Evolutionary conservation across 345 rosid genomes (phyloP).

Genomic region (Trapa bicornis): DNA sequence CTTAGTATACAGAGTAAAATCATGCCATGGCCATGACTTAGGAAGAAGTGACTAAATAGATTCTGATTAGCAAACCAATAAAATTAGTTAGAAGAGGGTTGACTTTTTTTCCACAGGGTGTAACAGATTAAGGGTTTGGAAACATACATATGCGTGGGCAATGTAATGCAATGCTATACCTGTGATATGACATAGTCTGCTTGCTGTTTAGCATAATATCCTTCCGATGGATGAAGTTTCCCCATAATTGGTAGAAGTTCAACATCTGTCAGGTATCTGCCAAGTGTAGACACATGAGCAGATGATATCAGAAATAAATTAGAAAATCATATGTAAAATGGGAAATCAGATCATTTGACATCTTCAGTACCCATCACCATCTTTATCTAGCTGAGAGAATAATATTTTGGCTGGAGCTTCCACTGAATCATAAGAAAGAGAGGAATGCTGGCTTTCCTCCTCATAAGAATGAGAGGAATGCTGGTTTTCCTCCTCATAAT

Average conservation of each 20-base stretch:
- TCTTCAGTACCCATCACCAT: conserved; percentile 63
- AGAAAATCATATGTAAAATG: not conserved
- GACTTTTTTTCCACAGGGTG: not conserved
- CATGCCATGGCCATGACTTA: too few species aligned
- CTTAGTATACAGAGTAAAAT: too few species aligned
- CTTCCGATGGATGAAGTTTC: conserved; percentile 91
- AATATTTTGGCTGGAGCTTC: conserved; percentile 67
- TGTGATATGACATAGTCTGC: conserved; percentile 81
- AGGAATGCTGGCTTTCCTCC: conserved; percentile 58
- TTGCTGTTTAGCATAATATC: conserved; percentile 86
- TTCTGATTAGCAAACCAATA: too few species aligned
- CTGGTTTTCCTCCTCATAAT: conserved; percentile 70
- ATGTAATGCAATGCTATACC: conserved; percentile 25
- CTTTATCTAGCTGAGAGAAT: conserved; percentile 80
- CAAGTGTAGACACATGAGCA: conserved; percentile 9
- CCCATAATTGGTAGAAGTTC: conserved; percentile 68
- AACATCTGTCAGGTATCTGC: conserved; percentile 56
- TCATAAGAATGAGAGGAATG: conserved; percentile 57
- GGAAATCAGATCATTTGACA: not conserved
- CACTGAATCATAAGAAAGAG: conserved; percentile 46
- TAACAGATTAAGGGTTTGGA: not conserved
- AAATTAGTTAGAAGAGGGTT: not conserved
- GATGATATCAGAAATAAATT: conserved; percentile 1
- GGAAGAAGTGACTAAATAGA: too few species aligned
- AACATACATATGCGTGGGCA: not conserved